phyloP scores from a whole-genome alignment of 345 rosid species.

The Linum tenue region DNA sequence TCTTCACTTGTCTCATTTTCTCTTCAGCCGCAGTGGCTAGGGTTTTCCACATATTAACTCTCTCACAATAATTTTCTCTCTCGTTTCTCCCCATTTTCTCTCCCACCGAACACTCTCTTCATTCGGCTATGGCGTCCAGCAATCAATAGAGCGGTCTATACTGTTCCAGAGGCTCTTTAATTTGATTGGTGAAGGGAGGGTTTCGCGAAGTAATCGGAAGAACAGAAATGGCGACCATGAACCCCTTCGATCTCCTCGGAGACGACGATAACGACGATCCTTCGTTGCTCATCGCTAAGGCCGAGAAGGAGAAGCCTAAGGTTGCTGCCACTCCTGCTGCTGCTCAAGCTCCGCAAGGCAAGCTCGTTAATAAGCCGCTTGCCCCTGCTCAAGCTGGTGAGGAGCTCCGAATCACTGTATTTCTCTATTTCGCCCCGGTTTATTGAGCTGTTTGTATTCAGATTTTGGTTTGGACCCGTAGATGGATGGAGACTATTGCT shows the following conservation, averaged over 20 bases:
- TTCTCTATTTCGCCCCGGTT: too few relatives aligned
- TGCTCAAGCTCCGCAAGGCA: constrained; percentile 29
- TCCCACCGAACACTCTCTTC: neutral
- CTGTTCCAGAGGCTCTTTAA: neutral
- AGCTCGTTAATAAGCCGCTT: constrained; percentile 63
- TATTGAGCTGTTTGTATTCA: too few relatives aligned
- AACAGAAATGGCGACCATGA: constrained; percentile 61
- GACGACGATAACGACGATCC: constrained; percentile 82
- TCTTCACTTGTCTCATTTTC: neutral
- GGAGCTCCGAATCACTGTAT: neutral
- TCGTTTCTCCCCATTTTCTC: neutral
- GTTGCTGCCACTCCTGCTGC: constrained; percentile 29
- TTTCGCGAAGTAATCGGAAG: neutral
- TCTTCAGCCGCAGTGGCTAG: neutral
- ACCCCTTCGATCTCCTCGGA: constrained; percentile 82
- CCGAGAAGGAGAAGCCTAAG: constrained; percentile 45
- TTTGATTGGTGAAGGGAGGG: neutral
- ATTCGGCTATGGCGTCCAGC: neutral
- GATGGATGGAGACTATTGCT: too few relatives aligned
- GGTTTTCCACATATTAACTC: neutral
- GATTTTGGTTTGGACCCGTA: too few relatives aligned
- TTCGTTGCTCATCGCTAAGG: constrained; percentile 40
- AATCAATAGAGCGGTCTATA: neutral
- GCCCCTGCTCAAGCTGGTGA: constrained; percentile 86
- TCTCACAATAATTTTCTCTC: neutral